Evolutionary conservation across 768 basidiomycete species (phyloP).

Genomic region (Amanita molliuscula): DNA sequence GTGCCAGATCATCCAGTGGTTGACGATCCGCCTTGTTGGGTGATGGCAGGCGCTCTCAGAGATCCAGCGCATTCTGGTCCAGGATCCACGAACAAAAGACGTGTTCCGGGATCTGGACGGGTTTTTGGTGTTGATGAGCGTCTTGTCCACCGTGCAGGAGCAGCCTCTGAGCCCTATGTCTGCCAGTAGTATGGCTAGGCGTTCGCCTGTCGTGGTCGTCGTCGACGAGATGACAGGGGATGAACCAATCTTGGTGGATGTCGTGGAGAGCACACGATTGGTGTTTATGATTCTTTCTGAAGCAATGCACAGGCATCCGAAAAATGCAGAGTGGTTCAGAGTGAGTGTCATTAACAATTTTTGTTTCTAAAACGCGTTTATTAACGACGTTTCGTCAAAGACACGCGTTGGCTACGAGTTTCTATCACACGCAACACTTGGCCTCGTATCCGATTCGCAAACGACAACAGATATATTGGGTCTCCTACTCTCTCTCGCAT

Average conservation of each 20-base stretch:
- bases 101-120: constrained; percentile 79
- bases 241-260: constrained; percentile 24
- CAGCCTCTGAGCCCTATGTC: constrained; percentile 12
- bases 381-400: constrained; percentile 18
- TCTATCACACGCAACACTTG: constrained; percentile 47
- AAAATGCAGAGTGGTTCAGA: constrained; percentile 57
- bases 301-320: constrained; percentile 43
- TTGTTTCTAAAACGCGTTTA: not conserved
- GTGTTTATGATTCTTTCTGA: constrained; percentile 57
- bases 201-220: constrained; percentile 11
- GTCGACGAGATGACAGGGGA: constrained; percentile 12
- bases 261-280: constrained; percentile 45
- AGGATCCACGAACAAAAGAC: constrained; percentile 57
- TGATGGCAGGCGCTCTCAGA: constrained; percentile 46
- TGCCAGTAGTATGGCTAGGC: not conserved
- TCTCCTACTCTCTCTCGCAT: constrained; percentile 55
- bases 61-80: constrained; percentile 56
- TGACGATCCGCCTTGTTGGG: not conserved
- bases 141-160: constrained; percentile 49
- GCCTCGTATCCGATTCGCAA: constrained; percentile 34
- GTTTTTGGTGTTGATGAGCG: constrained; percentile 64
- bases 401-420: constrained; percentile 54
- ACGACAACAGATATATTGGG: constrained; percentile 51
- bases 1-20: no score
- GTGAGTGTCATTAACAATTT: constrained; percentile 30